phyloP scores from a whole-genome alignment of 768 basidiomycete species.

The Russula virescens region DNA sequence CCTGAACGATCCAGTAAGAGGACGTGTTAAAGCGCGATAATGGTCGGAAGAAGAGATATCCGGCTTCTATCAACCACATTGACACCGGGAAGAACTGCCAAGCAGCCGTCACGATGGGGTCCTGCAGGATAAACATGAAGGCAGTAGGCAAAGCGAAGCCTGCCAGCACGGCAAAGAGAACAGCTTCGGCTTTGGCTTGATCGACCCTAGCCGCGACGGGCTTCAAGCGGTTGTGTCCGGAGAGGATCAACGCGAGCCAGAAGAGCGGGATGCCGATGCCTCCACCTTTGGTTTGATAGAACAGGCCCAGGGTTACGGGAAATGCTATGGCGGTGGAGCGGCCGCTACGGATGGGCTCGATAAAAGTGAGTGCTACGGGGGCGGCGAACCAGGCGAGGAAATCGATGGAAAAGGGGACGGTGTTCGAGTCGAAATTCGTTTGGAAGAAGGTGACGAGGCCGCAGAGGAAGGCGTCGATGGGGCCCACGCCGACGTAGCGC shows the following conservation, averaged over 20 bases:
- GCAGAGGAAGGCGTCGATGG: conserved; percentile 11
- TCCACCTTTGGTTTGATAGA: conserved; percentile 16
- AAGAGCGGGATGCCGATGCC: conserved; percentile 14
- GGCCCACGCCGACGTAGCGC: no score
- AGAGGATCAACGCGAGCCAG: no score
- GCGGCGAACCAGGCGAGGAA: conserved; percentile 11
- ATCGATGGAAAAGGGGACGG: conserved; percentile 9
- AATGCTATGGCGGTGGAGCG: conserved; percentile 10
- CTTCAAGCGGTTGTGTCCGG: no score
- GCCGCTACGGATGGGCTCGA: conserved; percentile 17
- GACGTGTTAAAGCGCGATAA: no score
- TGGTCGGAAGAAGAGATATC: no score
- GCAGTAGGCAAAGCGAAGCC: not conserved
- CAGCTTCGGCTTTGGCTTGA: no score
- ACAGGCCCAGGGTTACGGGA: conserved; percentile 9
- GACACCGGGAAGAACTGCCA: no score
- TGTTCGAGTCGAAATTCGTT: not conserved
- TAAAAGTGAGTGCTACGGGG: conserved; percentile 13
- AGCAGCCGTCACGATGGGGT: no score
- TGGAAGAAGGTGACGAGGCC: conserved; percentile 23
- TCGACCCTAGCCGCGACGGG: no score
- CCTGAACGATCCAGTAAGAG: no score
- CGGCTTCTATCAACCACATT: no score
- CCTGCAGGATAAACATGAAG: no score
- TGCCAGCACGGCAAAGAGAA: conserved; percentile 19